Base-by-base conservation (phyloP, 352 stramenopile species). In the Globisporangium okanoganense region DNA sequence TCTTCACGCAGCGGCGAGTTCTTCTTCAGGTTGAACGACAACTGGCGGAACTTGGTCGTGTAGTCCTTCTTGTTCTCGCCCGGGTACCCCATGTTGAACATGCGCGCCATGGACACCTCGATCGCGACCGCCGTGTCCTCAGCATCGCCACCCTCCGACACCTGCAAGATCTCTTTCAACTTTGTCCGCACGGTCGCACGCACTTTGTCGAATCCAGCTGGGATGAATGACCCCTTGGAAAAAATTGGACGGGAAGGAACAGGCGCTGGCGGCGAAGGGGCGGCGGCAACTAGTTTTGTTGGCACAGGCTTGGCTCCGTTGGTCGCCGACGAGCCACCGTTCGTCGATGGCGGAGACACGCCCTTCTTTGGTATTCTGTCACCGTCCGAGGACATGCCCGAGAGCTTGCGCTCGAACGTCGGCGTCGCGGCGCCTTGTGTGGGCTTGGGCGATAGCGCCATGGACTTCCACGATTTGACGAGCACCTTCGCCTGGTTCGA, bases 11-110 rank as follows among this genome's bases (percentile, higher is more conserved):
- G 77, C 51, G 74, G 72, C 24, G 63, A 72, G 62, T 97, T 97
- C 69, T 96, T 97, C 64, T 96, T 97, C 55, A 97, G 56, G 61
- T 97, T 97, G 67, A 97, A 97, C 63, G 82, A 90, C 56, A 97
- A 60, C 54, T 94, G 84, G 12, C 85, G 84, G 58, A 94, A 90
- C 66, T 97, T 97, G 70, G 74, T 76, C 55, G 87, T 88, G 69
- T 96, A 97, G 41, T 94, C 83, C 62, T 94, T 92, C 79, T 95
- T 97, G 67, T 87, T 87, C 61, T 91, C 80, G 35, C 72, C 71
- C 5, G 81, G 68, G 50, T 75, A 72, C 18, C 87, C 82, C 66
- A 92, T 82, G 55, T 84, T 72, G 67, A 84, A 92, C 43, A 75
- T 68, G 20, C 75, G 72, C 44, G 88, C 84, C 82, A 94, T 94